Evolutionary conservation across 352 stramenopile genomes (phyloP).

Genomic region (Phytophthora pistaciae): DNA sequence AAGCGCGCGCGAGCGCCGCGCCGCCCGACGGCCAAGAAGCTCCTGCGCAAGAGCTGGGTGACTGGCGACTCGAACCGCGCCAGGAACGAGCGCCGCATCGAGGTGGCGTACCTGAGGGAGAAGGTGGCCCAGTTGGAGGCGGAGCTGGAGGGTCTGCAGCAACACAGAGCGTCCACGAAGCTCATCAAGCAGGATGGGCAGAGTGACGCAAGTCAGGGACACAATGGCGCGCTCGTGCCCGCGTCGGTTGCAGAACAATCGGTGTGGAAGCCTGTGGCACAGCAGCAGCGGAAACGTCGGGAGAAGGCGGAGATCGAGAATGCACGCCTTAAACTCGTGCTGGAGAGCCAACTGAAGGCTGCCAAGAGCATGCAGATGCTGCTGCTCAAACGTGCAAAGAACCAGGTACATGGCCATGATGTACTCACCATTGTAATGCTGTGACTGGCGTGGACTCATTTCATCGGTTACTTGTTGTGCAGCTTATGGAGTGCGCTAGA

Average conservation of each 20-base stretch:
- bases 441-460: slow-evolving; percentile 8
- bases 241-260: slow-evolving; percentile 28
- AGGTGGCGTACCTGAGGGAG: slow-evolving; percentile 51
- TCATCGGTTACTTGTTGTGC: neutral
- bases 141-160: slow-evolving; percentile 32
- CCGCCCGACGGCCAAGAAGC: slow-evolving; percentile 39
- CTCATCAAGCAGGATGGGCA: slow-evolving; percentile 32
- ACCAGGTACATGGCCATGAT: slow-evolving; percentile 25
- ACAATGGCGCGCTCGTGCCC: slow-evolving; percentile 12
- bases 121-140: slow-evolving; percentile 48
- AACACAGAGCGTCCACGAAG: slow-evolving; percentile 26
- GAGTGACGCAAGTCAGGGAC: slow-evolving; percentile 11
- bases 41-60: slow-evolving; percentile 41
- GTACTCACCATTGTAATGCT: slow-evolving; percentile 1
- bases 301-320: slow-evolving; percentile 52
- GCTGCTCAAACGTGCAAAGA: slow-evolving; percentile 45
- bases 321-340: slow-evolving; percentile 45
- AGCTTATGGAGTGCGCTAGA: slow-evolving; percentile 39
- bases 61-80: slow-evolving; percentile 46
- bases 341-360: slow-evolving; percentile 52
- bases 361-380: slow-evolving; percentile 49
- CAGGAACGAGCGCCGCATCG: slow-evolving; percentile 48
- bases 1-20: slow-evolving; percentile 29
- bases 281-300: slow-evolving; percentile 38
- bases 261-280: slow-evolving; percentile 38